Conservation (phyloP, 371 early-diverging fungal genomes). For the Actinomortierella ambigua region DNA sequence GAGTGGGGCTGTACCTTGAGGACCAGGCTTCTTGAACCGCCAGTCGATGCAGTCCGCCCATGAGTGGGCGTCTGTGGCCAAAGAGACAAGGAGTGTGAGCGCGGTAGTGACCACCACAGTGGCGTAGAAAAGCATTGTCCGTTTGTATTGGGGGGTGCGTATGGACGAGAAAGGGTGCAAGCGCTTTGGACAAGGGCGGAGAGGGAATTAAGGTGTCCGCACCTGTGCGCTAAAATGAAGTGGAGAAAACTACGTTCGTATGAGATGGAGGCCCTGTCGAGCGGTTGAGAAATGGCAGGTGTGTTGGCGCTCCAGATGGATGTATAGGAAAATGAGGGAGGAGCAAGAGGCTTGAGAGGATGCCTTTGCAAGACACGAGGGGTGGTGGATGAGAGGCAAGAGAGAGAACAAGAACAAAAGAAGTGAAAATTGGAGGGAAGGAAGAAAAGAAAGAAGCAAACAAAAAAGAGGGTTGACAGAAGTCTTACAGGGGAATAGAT, state of each 20-base stretch:
- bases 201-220: too few relatives aligned
- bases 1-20: too few relatives aligned
- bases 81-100: constrained; percentile 8
- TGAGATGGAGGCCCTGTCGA: not conserved
- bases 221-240: not conserved
- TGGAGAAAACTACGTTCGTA: too few relatives aligned
- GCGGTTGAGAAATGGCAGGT: not conserved
- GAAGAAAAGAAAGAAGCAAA: constrained; percentile 1
- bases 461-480: constrained; percentile 7
- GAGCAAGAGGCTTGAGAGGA: not conserved
- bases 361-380: too few relatives aligned
- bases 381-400: not conserved
- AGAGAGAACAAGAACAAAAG: constrained; percentile 1
- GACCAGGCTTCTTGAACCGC: constrained; percentile 5
- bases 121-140: constrained; percentile 12
- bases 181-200: too few relatives aligned
- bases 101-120: constrained; percentile 10
- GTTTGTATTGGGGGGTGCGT: too few relatives aligned
- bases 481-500: too few relatives aligned
- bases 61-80: constrained; percentile 17
- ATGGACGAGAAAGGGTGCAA: too few relatives aligned
- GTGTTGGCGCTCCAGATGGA: not conserved
- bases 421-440: not conserved
- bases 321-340: not conserved
- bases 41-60: constrained; percentile 28